Percentiles rank a stretch among this genome's conserved stretches.
These are phyloP conservation scores for Rossbeevera mucosa DNA, from an alignment of 768 basidiomycete genomes.

Conservation along the genomic window DNA sequence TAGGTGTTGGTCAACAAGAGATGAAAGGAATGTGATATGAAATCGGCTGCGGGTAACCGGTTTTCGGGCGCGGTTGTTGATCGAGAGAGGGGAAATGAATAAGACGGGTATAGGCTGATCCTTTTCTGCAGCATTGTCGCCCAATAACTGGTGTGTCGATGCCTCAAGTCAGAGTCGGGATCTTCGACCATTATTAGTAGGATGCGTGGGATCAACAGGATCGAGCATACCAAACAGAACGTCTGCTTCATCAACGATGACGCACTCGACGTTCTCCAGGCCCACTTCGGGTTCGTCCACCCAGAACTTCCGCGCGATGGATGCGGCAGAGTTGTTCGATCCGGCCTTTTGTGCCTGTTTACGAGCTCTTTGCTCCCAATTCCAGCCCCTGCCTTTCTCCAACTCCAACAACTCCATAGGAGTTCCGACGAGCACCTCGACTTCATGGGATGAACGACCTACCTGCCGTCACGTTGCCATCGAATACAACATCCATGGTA, in stretches of 20 bases:
- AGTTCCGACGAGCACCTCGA: slow-evolving; percentile 64
- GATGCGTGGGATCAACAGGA: not conserved
- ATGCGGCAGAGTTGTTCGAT: slow-evolving; percentile 18
- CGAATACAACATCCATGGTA: slow-evolving; percentile 12
- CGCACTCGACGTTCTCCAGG: slow-evolving; percentile 76
- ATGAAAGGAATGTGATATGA: slow-evolving; percentile 77
- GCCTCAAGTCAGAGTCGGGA: slow-evolving; percentile 77
- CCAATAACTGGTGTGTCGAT: slow-evolving; percentile 63
- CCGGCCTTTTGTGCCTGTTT: slow-evolving; percentile 22
- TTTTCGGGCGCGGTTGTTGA: slow-evolving; percentile 3
- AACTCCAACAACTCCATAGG: slow-evolving; percentile 61
- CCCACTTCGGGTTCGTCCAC: slow-evolving; percentile 54
- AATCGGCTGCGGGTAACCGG: slow-evolving; percentile 13
- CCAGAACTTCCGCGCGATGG: slow-evolving; percentile 33
- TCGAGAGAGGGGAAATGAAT: slow-evolving; percentile 17
- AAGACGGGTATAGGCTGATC: slow-evolving; percentile 19
- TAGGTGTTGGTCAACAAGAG: slow-evolving; percentile 74
- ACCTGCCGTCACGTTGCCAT: slow-evolving; percentile 22
- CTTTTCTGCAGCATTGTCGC: slow-evolving; percentile 66
- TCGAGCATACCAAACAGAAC: slow-evolving; percentile 68
- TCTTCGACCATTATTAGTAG: slow-evolving; percentile 43
- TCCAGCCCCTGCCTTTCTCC: slow-evolving; percentile 51
- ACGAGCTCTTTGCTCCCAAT: slow-evolving; percentile 33
- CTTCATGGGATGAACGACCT: slow-evolving; percentile 16
- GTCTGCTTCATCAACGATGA: slow-evolving; percentile 89